Evolutionary conservation across 176 grass and related monocot genomes (phyloP), one percentile per base, ranked within the genome.

Genomic region (Saccharum officinarum): DNA sequence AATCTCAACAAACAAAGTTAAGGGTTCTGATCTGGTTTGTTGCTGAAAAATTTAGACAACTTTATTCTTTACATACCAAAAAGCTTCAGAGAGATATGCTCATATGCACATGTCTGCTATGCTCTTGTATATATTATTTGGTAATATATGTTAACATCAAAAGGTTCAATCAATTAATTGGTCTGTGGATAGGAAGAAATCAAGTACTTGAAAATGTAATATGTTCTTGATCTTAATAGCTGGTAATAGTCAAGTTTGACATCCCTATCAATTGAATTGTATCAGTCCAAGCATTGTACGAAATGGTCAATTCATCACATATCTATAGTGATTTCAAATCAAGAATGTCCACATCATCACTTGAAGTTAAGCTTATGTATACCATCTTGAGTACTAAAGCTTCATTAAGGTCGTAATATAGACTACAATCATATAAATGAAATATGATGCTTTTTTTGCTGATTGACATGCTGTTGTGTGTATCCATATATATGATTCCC

Each of bases 241-340:
- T 45, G 2, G 30, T 62, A 71, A 31, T 25, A 38, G 61, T 25
- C 37, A 72, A 50, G 25, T 39, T 12, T 80, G 18, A 4, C 49
- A 60, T 65, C 41, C 15, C 55, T 73, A 31, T 50, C 77, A 86
- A 64, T 73, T 66, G 60, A 30, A 61, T 42, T 22, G 16, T 55
- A 34, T 7, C 31, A 4, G 11, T 42, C 30, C 60, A 42, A 55
- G 42, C 5, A 25, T 42, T 74, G 2, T 23, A 26, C 16, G 69
- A 81, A 81, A 87, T 62, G 8, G 31, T 87, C 85, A 81, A 81
- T 55, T 55, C 34, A 33, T 75, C 85, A 81, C 85, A 81, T 87
- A 78, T 81, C 16, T 75, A 36, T 73, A 52, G 7, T 52, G 13
- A 71, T 79, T 47, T 79, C 2, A 63, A 80, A 65, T 73, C 5